A percentile compares a stretch with the other conserved stretches of the same genome.
These are phyloP conservation scores for Penicillium sp. DNA, from an alignment of 2,329 filamentous ascomycete genomes.

Conservation along the genomic window DNA sequence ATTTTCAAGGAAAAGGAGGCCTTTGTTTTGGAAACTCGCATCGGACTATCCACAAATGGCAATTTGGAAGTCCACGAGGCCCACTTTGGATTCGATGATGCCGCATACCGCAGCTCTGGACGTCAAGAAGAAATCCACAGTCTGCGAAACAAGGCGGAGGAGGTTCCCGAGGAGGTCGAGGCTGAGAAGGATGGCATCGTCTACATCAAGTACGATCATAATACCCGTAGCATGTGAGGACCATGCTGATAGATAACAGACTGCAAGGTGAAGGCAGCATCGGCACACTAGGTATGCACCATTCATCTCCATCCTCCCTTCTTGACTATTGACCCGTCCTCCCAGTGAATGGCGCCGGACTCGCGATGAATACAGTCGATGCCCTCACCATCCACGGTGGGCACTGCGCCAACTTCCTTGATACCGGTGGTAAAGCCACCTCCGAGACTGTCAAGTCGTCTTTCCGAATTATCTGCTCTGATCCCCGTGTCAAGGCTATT, in stretches of 20 bases:
- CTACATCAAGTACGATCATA: slow-evolving; percentile 64
- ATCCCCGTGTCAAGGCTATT: slow-evolving; percentile 71
- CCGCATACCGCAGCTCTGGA: slow-evolving; percentile 65
- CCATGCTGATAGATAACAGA: slow-evolving; percentile 31
- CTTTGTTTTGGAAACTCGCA: slow-evolving; percentile 59
- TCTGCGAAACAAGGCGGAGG: slow-evolving; percentile 56
- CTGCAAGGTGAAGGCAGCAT: slow-evolving; percentile 63
- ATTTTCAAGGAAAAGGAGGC: slow-evolving; percentile 69
- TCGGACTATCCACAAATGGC: slow-evolving; percentile 49
- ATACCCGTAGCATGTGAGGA: too few relatives aligned
- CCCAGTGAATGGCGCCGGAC: slow-evolving; percentile 78
- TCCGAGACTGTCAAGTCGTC: slow-evolving; percentile 76
- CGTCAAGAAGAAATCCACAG: slow-evolving; percentile 65
- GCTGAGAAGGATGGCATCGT: slow-evolving; percentile 75
- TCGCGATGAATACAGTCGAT: slow-evolving; percentile 91
- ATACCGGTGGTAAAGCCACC: slow-evolving; percentile 88
- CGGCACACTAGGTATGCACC: slow-evolving; percentile 65
- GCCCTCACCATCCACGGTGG: slow-evolving; percentile 71
- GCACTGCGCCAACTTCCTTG: slow-evolving; percentile 78
- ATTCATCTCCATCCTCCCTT: neutral
- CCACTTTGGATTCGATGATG: slow-evolving; percentile 70
- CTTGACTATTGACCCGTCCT: slow-evolving; percentile 7
- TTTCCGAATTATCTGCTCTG: slow-evolving; percentile 73
- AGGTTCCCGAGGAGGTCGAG: slow-evolving; percentile 62
- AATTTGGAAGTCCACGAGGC: slow-evolving; percentile 58